Evolutionary conservation across 1,284 basidiomycete species (phyloP), one percentile per base, ranked within the genome.

Genomic region (Nidula niveotomentosa): DNA sequence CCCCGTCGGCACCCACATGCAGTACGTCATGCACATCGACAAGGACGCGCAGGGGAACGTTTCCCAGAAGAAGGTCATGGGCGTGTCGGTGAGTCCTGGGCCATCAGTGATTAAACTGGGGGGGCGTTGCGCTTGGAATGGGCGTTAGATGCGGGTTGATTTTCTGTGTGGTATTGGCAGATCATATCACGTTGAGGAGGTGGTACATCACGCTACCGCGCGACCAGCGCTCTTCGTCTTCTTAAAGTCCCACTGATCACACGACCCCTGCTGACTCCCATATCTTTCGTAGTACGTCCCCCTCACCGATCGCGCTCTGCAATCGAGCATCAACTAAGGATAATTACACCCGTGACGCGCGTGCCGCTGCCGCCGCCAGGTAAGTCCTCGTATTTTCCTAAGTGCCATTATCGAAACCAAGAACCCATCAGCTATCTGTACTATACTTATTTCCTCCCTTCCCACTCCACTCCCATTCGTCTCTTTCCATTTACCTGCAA

Each of bases 31-130:
- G 64, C 85, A 91, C 63, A 76, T 96, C 8, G 93, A 96, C 67
- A 97, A 98, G 69, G 87, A 91, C 59, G 74, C 64, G 36, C 57
- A 86, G 0, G 96, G 96, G 0, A 77, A 78, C 1, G 80, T 98
- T 0, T 86, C 79, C 0, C 70, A 83, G 69, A 81, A 78, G 56
- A 77, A 83, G 61, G 73, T 96, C 1, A 94, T 96, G 74, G 87
- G 81, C n/a, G 95, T 98, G 13, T 76, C 79, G 70, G 93, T 93
- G 53, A 64, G 88, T 77, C 12, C 46, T 18, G 13, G 10, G 10
- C 45, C 18, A 10, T 18, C 39, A 13, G 39, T 17, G 12, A 12
- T 41, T 17, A 4, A 4, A 13, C 39, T 41, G 12, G 12, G 39
- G 2, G 39, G 12, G 12, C 12, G 12, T 6, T 17, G 39, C 12